Evolutionary conservation across 2,329 filamentous ascomycete genomes (phyloP).

Genomic region (Botrytis fabae): DNA sequence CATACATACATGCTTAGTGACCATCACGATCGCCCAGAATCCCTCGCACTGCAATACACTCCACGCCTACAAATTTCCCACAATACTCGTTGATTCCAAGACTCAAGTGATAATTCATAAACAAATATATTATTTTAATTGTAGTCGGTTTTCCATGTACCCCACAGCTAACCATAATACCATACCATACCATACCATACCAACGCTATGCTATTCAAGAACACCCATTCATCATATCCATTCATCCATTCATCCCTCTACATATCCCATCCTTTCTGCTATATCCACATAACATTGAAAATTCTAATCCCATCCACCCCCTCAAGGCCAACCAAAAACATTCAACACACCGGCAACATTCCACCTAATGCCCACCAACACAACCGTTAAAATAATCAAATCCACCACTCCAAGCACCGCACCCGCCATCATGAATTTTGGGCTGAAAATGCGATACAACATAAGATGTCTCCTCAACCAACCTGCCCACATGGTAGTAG

Average conservation of each 20-base stretch:
- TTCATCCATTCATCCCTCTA: background rate
- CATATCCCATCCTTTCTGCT: background rate
- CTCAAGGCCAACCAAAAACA: conserved; percentile 70
- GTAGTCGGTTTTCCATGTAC: background rate
- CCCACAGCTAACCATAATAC: background rate
- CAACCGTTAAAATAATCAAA: conserved; percentile 67
- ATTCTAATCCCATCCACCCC: background rate
- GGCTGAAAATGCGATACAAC: conserved; percentile 92
- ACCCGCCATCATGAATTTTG: conserved; percentile 83
- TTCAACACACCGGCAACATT: conserved; percentile 79
- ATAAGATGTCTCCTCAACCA: conserved; percentile 89
- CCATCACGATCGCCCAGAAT: too few species aligned
- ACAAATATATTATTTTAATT: background rate
- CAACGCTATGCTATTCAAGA: conserved; percentile 15
- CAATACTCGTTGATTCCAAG: background rate
- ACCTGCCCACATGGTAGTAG: conserved; percentile 88
- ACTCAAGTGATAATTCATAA: background rate
- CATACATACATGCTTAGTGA: too few species aligned
- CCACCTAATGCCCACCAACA: conserved; percentile 71
- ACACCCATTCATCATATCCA: background rate
- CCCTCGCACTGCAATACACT: background rate
- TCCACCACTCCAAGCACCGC: conserved; percentile 74
- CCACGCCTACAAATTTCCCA: background rate
- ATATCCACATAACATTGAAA: background rate
- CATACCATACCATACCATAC: background rate